Conservation (phyloP, 306 rosid genomes). For the Dalbergia cochinchinensis region DNA sequence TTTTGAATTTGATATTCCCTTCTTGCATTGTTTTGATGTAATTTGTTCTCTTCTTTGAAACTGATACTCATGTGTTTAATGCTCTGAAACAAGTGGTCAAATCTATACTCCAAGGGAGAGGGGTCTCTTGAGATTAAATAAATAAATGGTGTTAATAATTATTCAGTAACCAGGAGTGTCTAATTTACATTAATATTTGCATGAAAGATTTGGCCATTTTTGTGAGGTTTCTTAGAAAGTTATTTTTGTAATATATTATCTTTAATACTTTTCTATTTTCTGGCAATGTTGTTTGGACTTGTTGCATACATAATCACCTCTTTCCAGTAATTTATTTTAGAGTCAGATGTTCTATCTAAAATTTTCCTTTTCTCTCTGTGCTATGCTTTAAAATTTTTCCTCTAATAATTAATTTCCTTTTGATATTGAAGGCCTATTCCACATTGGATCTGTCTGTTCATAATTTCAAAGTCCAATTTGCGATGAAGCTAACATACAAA, state of each 20-base stretch:
- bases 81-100: conserved; percentile 31
- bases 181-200: conserved; percentile 20
- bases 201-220: conserved; percentile 17
- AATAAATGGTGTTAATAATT: conserved; percentile 19
- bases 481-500: conserved; percentile 94
- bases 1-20: conserved; percentile 34
- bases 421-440: conserved; percentile 86
- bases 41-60: conserved; percentile 36
- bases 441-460: conserved; percentile 80
- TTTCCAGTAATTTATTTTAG: conserved; percentile 5
- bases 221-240: conserved; percentile 34
- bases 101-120: not conserved
- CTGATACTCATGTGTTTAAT: conserved; percentile 32
- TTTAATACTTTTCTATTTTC: conserved; percentile 30
- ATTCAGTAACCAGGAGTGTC: conserved; percentile 19
- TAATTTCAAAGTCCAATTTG: conserved; percentile 79
- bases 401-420: conserved; percentile 49
- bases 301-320: conserved; percentile 24
- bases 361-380: conserved; percentile 40
- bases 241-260: not conserved
- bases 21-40: conserved; percentile 37
- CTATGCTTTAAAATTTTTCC: conserved; percentile 28
- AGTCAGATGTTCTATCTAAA: conserved; percentile 38
- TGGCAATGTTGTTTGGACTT: conserved; percentile 33
- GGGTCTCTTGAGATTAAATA: conserved; percentile 26